Base-by-base conservation (phyloP, 1,284 basidiomycete genomes). In the Sporisorium scitamineum region DNA sequence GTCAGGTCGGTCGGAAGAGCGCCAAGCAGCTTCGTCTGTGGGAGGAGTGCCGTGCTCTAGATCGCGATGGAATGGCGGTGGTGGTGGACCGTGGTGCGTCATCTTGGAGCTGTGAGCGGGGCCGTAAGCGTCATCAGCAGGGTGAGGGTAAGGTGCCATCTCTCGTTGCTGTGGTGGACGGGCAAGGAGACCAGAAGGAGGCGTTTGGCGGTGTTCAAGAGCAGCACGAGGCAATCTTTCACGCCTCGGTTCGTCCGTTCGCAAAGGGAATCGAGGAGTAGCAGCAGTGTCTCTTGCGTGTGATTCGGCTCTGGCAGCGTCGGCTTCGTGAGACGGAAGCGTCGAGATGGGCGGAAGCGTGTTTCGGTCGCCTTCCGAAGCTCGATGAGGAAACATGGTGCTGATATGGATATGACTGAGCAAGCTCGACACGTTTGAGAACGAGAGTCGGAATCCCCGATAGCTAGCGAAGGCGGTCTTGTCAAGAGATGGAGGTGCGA, bases 301-400 rank as follows among this genome's bases (percentile, higher is more conserved):
- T 31, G 37, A 37, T 16, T 52, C 55, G 44, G 20, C 24, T 27
- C 51, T 61, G 27, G 26, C 45, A 26, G 13, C 20, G 45, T 56
- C 61, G 37, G 22, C 8, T 16, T 41, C 34, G 34, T 62, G 53
- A 2, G 65, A 68, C 9, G 66, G 59, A 10, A 70, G 56, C 6
- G 61, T 37, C n/a, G 69, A 61, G 45, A 70, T 70, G 47, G 62
- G 59, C 9, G 69, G 62, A 7, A 70, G 59, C n/a, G 69, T 61
- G n/a, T 61, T 61, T 50, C 62, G 69, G 39, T 61, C 69, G 34
- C 50, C 54, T 65, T 70, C 69, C 1, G 59, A 39, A 10, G 51
- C 41, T 50, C 62, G 58, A 22, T 8, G 44, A 10, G 58, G 54
- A 26, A 61, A 61, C 69, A 70, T 70, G 44, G 27, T 54, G 56